Conservation (phyloP, 805 yeast species). For the Candida easanensis region DNA sequence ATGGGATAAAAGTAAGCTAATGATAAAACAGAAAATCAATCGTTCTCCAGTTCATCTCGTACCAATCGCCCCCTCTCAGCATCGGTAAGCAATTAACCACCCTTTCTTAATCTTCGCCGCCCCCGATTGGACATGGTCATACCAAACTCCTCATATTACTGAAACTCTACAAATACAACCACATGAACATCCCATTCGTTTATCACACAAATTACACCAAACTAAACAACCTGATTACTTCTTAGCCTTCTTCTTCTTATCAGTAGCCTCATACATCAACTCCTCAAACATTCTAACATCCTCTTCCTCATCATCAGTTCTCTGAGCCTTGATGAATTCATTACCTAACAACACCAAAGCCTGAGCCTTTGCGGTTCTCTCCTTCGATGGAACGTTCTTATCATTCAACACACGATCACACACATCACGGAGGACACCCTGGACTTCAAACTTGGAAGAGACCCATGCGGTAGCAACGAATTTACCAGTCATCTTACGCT, state of each 20-base stretch:
- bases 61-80: no score
- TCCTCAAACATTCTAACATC: conserved; percentile 92
- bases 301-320: conserved; percentile 87
- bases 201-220: no score
- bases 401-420: conserved; percentile 78
- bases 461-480: conserved; percentile 94
- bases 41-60: no score
- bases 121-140: no score
- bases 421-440: conserved; percentile 73
- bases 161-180: no score
- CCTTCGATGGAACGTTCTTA: conserved; percentile 53
- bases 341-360: conserved; percentile 74
- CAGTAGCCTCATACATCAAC: conserved; percentile 77
- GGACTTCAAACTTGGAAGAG: conserved; percentile 84
- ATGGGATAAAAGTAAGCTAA: no score
- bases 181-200: no score
- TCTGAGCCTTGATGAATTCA: conserved; percentile 59
- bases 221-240: no score
- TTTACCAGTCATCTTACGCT: conserved; percentile 81
- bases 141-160: no score
- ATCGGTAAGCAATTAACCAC: no score
- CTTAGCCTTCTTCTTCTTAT: conserved; percentile 18
- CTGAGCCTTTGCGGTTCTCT: conserved; percentile 72
- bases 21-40: no score
- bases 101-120: no score